phyloP scores from a whole-genome alignment of 2,329 filamentous ascomycete species.

The Cercospora zeina region DNA sequence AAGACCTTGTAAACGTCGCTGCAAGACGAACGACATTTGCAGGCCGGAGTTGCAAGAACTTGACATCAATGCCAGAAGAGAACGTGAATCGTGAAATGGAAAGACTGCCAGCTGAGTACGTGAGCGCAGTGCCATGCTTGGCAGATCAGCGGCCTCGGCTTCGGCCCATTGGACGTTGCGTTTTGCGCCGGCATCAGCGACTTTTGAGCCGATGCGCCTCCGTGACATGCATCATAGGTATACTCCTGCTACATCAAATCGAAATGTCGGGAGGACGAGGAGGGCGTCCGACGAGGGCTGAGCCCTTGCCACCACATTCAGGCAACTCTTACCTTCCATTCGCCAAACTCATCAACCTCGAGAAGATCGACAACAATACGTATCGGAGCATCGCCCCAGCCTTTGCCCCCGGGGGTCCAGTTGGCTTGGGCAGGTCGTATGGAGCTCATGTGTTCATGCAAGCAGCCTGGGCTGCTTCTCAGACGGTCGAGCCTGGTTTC shows the following conservation, averaged over 20 bases:
- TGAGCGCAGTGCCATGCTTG: not conserved
- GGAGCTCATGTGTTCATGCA: conserved; percentile 61
- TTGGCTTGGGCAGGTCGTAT: conserved; percentile 48
- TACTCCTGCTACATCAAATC: not conserved
- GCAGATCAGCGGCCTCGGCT: not conserved
- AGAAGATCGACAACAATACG: conserved; percentile 45
- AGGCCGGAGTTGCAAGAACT: not conserved
- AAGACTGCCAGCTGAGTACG: not conserved
- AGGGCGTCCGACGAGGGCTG: conserved; percentile 19
- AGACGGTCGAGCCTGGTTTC: conserved; percentile 54
- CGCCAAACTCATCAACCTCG: conserved; percentile 45
- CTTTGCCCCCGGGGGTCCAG: conserved; percentile 46
- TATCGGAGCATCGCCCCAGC: conserved; percentile 45
- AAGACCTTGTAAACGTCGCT: not conserved
- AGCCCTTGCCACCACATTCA: conserved; percentile 20
- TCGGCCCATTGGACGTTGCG: not conserved
- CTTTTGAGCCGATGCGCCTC: not conserved
- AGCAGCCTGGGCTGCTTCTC: conserved; percentile 57
- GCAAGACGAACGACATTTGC: not conserved
- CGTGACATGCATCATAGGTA: not conserved
- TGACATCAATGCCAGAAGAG: not conserved
- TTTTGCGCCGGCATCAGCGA: not conserved
- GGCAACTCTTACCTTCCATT: conserved; percentile 44
- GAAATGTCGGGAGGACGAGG: conserved; percentile 20
- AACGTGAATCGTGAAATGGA: not conserved